phyloP scores from a whole-genome alignment of 352 stramenopile species.

The Globisporangium orthogonon region DNA sequence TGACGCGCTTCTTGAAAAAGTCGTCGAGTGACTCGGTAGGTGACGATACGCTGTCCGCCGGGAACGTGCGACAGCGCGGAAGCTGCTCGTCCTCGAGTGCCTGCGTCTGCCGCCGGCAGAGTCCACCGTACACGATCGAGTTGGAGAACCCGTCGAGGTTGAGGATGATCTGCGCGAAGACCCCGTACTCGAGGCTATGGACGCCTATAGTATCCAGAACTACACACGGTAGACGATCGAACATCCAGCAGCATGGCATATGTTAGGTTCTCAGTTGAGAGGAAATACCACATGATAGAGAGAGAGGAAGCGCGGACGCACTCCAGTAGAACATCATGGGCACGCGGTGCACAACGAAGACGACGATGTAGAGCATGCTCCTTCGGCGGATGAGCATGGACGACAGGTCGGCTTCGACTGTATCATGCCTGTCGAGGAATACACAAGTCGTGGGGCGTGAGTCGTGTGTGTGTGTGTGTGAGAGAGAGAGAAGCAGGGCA shows the following conservation, averaged over 20 bases:
- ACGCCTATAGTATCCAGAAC: slow-evolving; percentile 34
- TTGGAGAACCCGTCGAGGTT: slow-evolving; percentile 71
- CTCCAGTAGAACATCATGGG: slow-evolving; percentile 72
- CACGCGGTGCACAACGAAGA: slow-evolving; percentile 59
- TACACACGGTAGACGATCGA: slow-evolving; percentile 7
- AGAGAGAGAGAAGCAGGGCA: too few relatives aligned
- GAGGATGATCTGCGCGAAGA: slow-evolving; percentile 52
- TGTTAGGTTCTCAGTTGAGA: not conserved
- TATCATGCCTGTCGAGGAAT: slow-evolving; percentile 34
- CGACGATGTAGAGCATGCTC: slow-evolving; percentile 61
- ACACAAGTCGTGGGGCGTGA: not conserved
- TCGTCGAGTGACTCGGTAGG: slow-evolving; percentile 27
- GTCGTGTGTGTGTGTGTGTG: too few relatives aligned
- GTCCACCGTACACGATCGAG: slow-evolving; percentile 61
- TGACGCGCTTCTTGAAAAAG: slow-evolving; percentile 26
- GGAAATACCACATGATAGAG: not conserved
- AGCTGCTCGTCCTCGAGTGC: slow-evolving; percentile 8
- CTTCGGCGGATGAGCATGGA: slow-evolving; percentile 68
- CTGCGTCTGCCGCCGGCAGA: slow-evolving; percentile 29
- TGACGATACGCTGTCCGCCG: slow-evolving; percentile 40
- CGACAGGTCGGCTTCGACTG: slow-evolving; percentile 51
- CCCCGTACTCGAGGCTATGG: slow-evolving; percentile 27
- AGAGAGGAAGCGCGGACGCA: slow-evolving; percentile 15
- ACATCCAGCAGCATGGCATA: not conserved
- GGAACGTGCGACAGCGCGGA: slow-evolving; percentile 18